Evolutionary conservation across 192 early-diverging fungal genomes (phyloP), one percentile per base, ranked within the genome.

Genomic region (Umbelopsis ramanniana): DNA sequence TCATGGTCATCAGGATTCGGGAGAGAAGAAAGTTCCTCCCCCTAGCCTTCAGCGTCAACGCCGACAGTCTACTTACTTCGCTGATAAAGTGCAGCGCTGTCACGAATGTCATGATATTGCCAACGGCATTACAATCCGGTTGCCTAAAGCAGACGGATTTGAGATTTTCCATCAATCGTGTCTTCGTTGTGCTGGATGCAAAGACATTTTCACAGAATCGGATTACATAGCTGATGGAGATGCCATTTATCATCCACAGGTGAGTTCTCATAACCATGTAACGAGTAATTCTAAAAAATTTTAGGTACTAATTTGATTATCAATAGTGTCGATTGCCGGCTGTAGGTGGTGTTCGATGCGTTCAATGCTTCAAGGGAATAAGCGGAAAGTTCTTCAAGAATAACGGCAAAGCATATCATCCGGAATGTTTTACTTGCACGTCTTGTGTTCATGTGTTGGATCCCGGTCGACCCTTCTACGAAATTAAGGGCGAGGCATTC

Each of bases 151-250:
- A 10, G 40, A 68, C 15, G 74, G 74, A 23, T 79, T 77, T 15
- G 73, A 74, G 35, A 72, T 75, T 29, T 85, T 73, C 37, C 84
- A 85, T 68, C 76, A 81, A 12, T 69, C 73, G 10, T 85, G 84
- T 63, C 76, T 85, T 33, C 72, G 78, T 1, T 85, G 84, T 52
- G 54, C 77, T 46, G 79, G 74, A 23, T 85, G 84, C 66, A 70
- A 80, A 17, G 74, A 72, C 14, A 74, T 76, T 22, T 85, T 85
- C 69, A 82, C 81, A n/a, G 78, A 82, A 33, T 74, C 79, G 0
- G 76, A 82, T 66, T 82, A 79, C 45, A 75, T 81, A 26, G 67
- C 80, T n/a, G 79, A 81, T 22, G 46, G 66, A 55, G 81, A 76
- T 2, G 73, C 73, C 12, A 75, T 76, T 10, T 84, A 84, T 46